Base-by-base conservation (phyloP, 176 grass and related monocot genomes). In the Tillandsia leiboldiana region DNA sequence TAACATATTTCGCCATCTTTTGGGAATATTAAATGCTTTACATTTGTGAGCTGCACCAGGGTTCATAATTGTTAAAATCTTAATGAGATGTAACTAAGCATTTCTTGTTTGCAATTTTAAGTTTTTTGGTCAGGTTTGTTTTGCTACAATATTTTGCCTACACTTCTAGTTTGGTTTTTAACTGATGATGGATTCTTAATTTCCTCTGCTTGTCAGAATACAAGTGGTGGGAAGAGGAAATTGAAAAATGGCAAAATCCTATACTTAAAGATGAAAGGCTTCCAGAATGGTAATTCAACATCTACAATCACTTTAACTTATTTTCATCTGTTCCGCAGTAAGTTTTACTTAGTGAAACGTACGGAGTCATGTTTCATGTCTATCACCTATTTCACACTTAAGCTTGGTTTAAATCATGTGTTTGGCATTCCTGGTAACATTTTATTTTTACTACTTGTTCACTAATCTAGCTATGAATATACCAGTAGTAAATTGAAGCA, bases 201-300 rank as follows among this genome's bases (percentile, higher is more conserved):
- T 70, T 51, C 80, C 75, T 42, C 29, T 64, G 26, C 17, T 8
- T 77, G 42, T 64, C 82, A 96, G 92, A 87, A 48, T 91, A 96
- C 75, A 91, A 96, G 79, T 77, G 83, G 56, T 96, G 92, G 92
- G 92, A 96, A 72, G 92, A 96, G 76, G 83, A 84, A 65, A 96
- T 96, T 61, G 83, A 89, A 70, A 91, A 89, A 63, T 91, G 88
- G 92, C 92, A 96, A 81, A 86, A 68, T 22, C 86, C 86, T 53
- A 83, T 96, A 69, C 88, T 96, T 10, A 51, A 50, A 11, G 83
- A 96, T 73, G 92, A 89, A 66, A 91, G 84, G 51, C 81, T 89
- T 80, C 86, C 92, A 59, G 92, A 96, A 80, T 96, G 92, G 92
- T 96, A 81, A 49, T 49, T 76, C 53, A 33, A 66, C 73, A 15